Conservation (phyloP, 805 yeast species). For the Kurtzmaniella cleridarum region DNA sequence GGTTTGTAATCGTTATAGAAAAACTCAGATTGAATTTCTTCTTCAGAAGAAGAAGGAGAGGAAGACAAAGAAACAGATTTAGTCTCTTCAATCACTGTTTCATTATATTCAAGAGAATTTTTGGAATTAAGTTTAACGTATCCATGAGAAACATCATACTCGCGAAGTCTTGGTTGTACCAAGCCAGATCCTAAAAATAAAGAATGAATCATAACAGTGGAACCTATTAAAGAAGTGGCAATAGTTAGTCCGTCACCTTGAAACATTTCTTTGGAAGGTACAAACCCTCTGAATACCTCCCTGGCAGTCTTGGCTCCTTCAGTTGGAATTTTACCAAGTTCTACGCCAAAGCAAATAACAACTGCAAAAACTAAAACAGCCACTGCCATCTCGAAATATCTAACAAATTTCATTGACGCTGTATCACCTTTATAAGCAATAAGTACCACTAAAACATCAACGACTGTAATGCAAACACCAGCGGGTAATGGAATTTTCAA, state of each 20-base stretch:
- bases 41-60: conserved; percentile 6
- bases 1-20: conserved; percentile 55
- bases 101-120: conserved; percentile 8
- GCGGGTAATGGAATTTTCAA: conserved; percentile 43
- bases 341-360: conserved; percentile 42
- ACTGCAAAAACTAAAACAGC: conserved; percentile 39
- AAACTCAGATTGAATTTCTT: conserved; percentile 21
- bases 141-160: conserved; percentile 37
- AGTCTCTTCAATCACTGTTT: background rate
- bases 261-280: conserved; percentile 39
- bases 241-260: conserved; percentile 39
- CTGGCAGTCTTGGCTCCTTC: conserved; percentile 16
- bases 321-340: conserved; percentile 31
- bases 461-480: conserved; percentile 41
- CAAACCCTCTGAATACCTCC: conserved; percentile 39
- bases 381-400: conserved; percentile 37
- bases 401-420: conserved; percentile 29
- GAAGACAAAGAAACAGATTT: too few relatives aligned
- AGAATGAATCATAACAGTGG: conserved; percentile 50
- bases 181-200: conserved; percentile 45
- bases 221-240: conserved; percentile 44
- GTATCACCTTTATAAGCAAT: conserved; percentile 43
- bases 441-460: conserved; percentile 41
- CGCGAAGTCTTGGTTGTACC: conserved; percentile 44
- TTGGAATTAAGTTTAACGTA: conserved; percentile 18